Percentiles rank a stretch among this genome's conserved stretches.
Evolutionary conservation across 768 basidiomycete genomes (phyloP).

Genomic region (Suillus tomentosus): DNA sequence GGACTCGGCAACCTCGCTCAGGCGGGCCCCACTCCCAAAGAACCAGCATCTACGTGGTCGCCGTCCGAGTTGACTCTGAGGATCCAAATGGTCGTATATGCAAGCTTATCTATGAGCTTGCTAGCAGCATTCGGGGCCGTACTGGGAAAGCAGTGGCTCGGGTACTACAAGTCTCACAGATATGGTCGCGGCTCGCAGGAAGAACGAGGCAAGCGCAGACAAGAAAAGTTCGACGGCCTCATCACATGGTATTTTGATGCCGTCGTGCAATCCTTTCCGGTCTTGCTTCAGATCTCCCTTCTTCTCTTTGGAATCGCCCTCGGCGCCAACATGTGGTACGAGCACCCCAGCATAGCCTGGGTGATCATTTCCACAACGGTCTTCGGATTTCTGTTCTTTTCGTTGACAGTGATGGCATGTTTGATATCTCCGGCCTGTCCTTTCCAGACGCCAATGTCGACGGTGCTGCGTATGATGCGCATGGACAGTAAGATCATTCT

Average conservation of each 20-base stretch:
- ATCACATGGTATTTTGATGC: constrained; percentile 14
- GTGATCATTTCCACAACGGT: background rate
- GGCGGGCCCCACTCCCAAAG: too few relatives aligned
- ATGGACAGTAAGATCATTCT: background rate
- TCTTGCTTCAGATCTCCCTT: constrained; percentile 17
- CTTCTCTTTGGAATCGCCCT: constrained; percentile 18
- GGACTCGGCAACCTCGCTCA: too few relatives aligned
- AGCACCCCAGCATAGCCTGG: background rate
- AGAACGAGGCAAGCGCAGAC: constrained; percentile 11
- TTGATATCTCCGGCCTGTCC: constrained; percentile 2
- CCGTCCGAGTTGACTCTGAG: too few relatives aligned
- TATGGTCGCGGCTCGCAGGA: constrained; percentile 11
- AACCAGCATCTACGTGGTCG: background rate
- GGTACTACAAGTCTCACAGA: background rate
- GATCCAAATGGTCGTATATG: too few relatives aligned
- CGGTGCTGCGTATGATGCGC: background rate
- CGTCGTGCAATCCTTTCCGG: constrained; percentile 13
- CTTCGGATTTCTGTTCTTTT: constrained; percentile 5
- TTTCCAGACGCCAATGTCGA: constrained; percentile 9
- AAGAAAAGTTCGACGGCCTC: constrained; percentile 15
- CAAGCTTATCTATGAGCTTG: too few relatives aligned
- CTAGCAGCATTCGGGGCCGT: too few relatives aligned
- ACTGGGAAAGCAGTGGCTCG: too few relatives aligned
- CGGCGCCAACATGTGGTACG: constrained; percentile 3
- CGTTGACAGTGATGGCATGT: constrained; percentile 3